These are phyloP conservation scores for Penicillium expansum DNA, from an alignment of 2,329 filamentous ascomycete genomes.

Conservation along the genomic window DNA sequence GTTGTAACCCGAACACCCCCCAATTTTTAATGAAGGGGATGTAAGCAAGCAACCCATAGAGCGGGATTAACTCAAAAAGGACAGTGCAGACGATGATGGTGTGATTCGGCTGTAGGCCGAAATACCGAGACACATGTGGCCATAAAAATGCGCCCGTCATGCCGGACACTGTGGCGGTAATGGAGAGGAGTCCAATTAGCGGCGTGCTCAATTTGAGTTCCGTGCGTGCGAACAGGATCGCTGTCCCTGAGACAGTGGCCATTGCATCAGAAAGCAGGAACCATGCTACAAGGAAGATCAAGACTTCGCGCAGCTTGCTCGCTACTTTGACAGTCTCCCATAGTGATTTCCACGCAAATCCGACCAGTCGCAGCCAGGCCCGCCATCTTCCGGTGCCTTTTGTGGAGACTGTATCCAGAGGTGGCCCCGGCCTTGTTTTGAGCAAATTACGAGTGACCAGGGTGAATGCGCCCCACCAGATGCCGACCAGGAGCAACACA, in stretches of 20 bases:
- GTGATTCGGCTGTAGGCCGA: constrained; percentile 69
- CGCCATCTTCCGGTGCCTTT: constrained; percentile 29
- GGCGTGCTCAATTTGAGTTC: constrained; percentile 79
- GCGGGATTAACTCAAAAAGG: constrained; percentile 83
- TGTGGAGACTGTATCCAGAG: constrained; percentile 38
- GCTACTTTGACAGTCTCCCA: constrained; percentile 74
- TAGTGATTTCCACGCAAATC: constrained; percentile 77
- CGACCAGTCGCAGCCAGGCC: constrained; percentile 65
- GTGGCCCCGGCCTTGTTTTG: constrained; percentile 77
- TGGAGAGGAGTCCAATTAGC: constrained; percentile 79
- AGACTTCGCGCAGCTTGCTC: constrained; percentile 66
- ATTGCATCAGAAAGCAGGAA: constrained; percentile 88
- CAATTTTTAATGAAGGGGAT: constrained; percentile 69
- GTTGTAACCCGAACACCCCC: constrained; percentile 76
- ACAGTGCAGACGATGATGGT: constrained; percentile 85
- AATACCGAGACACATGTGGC: constrained; percentile 68
- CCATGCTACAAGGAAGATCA: constrained; percentile 83
- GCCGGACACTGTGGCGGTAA: constrained; percentile 77
- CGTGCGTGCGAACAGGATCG: constrained; percentile 88
- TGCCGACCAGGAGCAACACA: constrained; percentile 75
- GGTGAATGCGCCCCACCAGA: constrained; percentile 87
- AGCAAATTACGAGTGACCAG: constrained; percentile 80
- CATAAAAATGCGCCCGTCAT: constrained; percentile 82
- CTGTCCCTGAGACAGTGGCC: constrained; percentile 85
- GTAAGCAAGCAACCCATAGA: constrained; percentile 83